Evolutionary conservation across 2,329 filamentous ascomycete species (phyloP), one percentile per base, ranked within the genome.

Genomic region (Capronia epimyces): DNA sequence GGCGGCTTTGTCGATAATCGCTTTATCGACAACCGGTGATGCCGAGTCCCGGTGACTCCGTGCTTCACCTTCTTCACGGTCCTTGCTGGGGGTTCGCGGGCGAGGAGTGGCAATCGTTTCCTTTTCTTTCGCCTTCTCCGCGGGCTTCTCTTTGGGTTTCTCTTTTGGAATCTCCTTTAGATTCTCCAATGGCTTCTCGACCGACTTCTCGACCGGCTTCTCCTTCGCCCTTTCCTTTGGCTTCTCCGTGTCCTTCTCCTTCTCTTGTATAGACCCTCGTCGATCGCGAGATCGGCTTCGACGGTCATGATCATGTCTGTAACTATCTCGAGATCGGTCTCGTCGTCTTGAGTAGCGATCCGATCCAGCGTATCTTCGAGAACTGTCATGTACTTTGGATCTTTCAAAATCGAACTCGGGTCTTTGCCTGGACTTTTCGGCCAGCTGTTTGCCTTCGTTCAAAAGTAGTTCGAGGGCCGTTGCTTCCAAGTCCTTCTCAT

Each of bases 401-500:
- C 49, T 65, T 49, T 53, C 64, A 61, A 57, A 10, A 67, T 71
- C 76, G 51, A 75, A 72, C 48, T 77, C 75, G 3, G 74, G 73
- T 49, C 74, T 71, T 53, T 72, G 69, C 31, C 69, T 67, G 2
- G 72, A 70, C 59, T 77, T 78, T 20, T 75, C 75, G 7, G 76
- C 74, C 54, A 77, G 68, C 56, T 76, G 71, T 58, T 78, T 72
- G 42, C 77, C 75, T 64, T 81, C 78, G 57, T 71, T 73, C 18
- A 81, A 60, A 9, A 81, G 68, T 53, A 75, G 62, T 50, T 78
- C 71, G 46, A 81, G 66, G 9, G 78, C 78, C 31, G 75, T 70
- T 55, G 77, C 74, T 59, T 81, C 78, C 40, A 81, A 62, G 15
- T 75, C 71, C 62, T 80, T 78, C 51, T 80, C 76, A 50, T 73